A percentile compares a stretch with the other conserved stretches of the same genome.
Conservation (phyloP, 1,284 basidiomycete genomes). For the Heterobasidion irregulare region DNA sequence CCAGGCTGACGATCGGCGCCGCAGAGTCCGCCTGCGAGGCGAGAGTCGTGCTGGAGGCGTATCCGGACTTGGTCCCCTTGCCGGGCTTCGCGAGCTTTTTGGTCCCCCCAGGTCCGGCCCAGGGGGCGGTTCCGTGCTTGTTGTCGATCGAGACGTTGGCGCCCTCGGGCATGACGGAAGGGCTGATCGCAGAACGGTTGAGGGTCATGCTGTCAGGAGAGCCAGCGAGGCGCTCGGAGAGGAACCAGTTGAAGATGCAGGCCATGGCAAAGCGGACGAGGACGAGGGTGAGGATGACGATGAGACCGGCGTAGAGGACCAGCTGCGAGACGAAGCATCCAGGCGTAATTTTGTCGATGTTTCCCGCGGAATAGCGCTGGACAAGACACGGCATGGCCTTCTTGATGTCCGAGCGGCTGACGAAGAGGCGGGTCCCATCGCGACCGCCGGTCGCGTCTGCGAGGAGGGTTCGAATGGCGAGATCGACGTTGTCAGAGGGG, state of each 20-base stretch:
- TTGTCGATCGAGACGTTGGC: slow-evolving; percentile 89
- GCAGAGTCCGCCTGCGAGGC: slow-evolving; percentile 34
- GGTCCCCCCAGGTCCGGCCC: slow-evolving; percentile 54
- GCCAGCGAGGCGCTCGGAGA: slow-evolving; percentile 72
- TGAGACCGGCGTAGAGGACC: slow-evolving; percentile 86
- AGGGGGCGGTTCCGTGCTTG: slow-evolving; percentile 86
- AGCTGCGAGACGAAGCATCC: slow-evolving; percentile 91
- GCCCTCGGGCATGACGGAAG: slow-evolving; percentile 93
- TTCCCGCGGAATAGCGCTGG: slow-evolving; percentile 84
- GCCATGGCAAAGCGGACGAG: slow-evolving; percentile 94
- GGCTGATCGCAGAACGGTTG: slow-evolving; percentile 75
- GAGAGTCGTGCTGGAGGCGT: slow-evolving; percentile 44
- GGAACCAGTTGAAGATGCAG: slow-evolving; percentile 93
- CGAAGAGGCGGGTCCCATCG: slow-evolving; percentile 86
- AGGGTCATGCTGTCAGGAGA: slow-evolving; percentile 64
- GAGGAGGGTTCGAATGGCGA: slow-evolving; percentile 74
- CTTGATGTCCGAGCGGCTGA: slow-evolving; percentile 57
- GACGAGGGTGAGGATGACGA: slow-evolving; percentile 88
- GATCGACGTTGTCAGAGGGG: slow-evolving; percentile 73
- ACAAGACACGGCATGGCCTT: slow-evolving; percentile 73
- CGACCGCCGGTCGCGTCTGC: slow-evolving; percentile 57
- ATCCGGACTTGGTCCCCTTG: slow-evolving; percentile 39
- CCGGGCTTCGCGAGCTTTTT: slow-evolving; percentile 40
- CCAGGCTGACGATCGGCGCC: slow-evolving; percentile 68
- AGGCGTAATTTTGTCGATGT: slow-evolving; percentile 94